Conservation (phyloP, 176 grass and related monocot species). For the Lolium multiflorum region DNA sequence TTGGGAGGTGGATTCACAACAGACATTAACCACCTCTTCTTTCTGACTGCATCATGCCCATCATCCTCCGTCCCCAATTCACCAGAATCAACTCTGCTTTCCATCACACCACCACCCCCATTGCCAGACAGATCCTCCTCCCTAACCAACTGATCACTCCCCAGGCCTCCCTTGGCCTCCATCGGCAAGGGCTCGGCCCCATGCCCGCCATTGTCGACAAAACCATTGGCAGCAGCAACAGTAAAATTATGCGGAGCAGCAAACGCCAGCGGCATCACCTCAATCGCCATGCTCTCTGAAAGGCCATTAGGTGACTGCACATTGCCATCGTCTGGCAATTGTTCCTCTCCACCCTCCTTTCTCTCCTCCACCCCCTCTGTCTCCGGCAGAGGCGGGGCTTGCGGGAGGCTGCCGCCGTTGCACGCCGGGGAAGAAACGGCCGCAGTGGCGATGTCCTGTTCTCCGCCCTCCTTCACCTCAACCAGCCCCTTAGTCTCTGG, state of each 20-base stretch:
- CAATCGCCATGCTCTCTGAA: neutral
- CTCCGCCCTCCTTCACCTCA: neutral
- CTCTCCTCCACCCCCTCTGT: neutral
- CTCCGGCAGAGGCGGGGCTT: neutral
- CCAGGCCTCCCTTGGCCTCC: neutral
- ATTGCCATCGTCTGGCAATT: neutral
- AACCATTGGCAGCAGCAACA: constrained; percentile 17
- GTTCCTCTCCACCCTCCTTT: neutral
- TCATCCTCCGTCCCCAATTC: constrained; percentile 28
- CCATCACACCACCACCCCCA: constrained; percentile 18
- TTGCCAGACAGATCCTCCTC: constrained; percentile 12
- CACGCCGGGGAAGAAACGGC: neutral
- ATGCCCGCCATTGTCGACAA: neutral
- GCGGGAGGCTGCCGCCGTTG: neutral
- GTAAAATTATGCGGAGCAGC: neutral
- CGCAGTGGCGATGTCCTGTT: neutral
- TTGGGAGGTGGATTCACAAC: constrained; percentile 53
- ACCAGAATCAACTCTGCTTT: neutral
- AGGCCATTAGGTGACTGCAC: neutral
- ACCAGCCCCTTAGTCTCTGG: neutral
- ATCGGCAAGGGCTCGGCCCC: neutral
- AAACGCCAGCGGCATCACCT: neutral
- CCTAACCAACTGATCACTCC: neutral
- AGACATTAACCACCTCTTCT: constrained; percentile 54
- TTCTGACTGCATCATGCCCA: constrained; percentile 25